These are phyloP conservation scores for Dothistroma septosporum DNA, from an alignment of 2,329 filamentous ascomycete species.

Conservation along the genomic window DNA sequence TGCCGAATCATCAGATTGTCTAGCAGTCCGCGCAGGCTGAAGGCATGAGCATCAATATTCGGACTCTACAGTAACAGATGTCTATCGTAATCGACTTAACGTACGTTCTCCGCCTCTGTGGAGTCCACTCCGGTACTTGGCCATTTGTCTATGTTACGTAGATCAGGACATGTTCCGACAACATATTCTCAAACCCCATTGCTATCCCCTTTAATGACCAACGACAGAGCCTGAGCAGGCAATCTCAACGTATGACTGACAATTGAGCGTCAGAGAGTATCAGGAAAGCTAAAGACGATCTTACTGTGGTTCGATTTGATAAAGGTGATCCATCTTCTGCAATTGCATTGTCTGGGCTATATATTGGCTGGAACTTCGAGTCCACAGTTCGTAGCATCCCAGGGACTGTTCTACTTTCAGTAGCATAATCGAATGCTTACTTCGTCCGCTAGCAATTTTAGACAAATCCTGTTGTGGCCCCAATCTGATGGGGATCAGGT, in stretches of 20 bases:
- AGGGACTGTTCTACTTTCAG: neutral
- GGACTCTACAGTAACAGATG: too few relatives aligned
- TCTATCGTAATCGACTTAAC: too few relatives aligned
- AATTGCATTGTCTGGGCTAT: neutral
- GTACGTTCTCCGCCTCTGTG: too few relatives aligned
- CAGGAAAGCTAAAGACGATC: too few relatives aligned
- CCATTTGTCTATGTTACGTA: too few relatives aligned
- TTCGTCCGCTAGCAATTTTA: neutral
- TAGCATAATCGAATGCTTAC: neutral
- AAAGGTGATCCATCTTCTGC: neutral
- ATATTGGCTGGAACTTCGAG: neutral
- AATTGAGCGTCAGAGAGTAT: too few relatives aligned
- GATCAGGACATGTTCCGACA: neutral
- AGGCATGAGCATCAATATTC: too few relatives aligned
- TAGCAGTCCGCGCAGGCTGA: too few relatives aligned
- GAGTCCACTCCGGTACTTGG: too few relatives aligned
- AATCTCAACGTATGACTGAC: too few relatives aligned
- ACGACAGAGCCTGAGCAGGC: conserved; percentile 45
- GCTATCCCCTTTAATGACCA: conserved; percentile 52
- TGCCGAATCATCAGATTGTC: too few relatives aligned
- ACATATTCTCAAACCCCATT: conserved; percentile 22
- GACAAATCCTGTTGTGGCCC: neutral
- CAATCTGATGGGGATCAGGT: neutral
- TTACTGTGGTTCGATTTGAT: neutral
- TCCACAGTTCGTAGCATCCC: neutral